A percentile compares a stretch with the other conserved stretches of the same genome.
Conservation (phyloP, 345 rosid genomes). For the Noccaea bulbosa region DNA sequence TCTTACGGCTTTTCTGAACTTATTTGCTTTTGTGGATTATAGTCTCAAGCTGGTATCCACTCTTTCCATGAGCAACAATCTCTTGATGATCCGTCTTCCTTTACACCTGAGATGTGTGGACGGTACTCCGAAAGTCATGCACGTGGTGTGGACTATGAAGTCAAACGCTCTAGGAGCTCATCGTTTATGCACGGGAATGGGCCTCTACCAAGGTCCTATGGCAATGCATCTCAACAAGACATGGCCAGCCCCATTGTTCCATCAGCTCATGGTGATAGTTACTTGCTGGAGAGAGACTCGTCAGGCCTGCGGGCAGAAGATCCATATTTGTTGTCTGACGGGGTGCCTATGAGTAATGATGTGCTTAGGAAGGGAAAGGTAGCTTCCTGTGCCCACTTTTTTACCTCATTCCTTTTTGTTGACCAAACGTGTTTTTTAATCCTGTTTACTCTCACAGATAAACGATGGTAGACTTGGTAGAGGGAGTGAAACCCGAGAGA, state of each 20-base stretch:
- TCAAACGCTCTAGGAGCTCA: conserved; percentile 56
- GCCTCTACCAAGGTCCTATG: conserved; percentile 53
- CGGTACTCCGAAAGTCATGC: conserved; percentile 57
- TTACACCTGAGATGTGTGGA: conserved; percentile 59
- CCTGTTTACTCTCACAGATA: conserved; percentile 51
- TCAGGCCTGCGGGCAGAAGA: conserved; percentile 50
- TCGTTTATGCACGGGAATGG: conserved; percentile 66
- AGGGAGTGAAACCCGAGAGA: conserved; percentile 77
- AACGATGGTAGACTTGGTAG: conserved; percentile 69
- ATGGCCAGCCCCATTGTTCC: conserved; percentile 55
- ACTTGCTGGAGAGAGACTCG: conserved; percentile 54
- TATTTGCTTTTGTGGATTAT: conserved; percentile 26
- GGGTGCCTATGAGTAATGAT: conserved; percentile 41
- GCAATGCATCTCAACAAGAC: conserved; percentile 68
- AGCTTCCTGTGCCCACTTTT: conserved; percentile 33
- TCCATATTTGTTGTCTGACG: conserved; percentile 41
- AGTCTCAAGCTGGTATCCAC: conserved; percentile 57
- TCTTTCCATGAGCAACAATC: conserved; percentile 68
- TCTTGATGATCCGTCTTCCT: conserved; percentile 61
- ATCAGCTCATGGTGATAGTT: conserved; percentile 65
- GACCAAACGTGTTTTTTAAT: conserved; percentile 12
- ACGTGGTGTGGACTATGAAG: conserved; percentile 58
- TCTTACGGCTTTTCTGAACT: neutral
- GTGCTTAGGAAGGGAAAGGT: conserved; percentile 47
- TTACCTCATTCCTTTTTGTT: conserved; percentile 22